Percentiles rank a stretch among this genome's conserved stretches.
Evolutionary conservation across 192 early-diverging fungal species (phyloP).

Genomic region (Geranomyces variabilis): DNA sequence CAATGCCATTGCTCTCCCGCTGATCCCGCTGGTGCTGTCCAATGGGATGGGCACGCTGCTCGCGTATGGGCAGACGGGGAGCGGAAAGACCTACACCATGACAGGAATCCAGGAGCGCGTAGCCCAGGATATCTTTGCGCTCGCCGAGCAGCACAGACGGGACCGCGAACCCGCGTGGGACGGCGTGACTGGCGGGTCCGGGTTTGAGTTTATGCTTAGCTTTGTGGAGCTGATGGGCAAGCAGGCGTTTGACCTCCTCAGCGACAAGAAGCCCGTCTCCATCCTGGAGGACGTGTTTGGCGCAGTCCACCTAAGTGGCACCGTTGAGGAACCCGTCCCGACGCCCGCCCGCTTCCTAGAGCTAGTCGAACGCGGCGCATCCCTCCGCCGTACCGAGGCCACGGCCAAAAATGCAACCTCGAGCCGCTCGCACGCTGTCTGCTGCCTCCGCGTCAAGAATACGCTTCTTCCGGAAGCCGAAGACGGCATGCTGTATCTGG

Average conservation of each 20-base stretch:
- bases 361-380: not conserved
- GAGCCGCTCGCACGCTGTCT: not conserved
- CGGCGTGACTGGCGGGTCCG: not conserved
- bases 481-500: slow-evolving; percentile 47
- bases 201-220: not conserved
- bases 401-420: not conserved
- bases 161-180: not conserved
- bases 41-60: not conserved
- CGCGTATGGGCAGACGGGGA: not conserved
- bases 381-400: not conserved
- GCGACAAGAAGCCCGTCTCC: not conserved
- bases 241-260: not conserved
- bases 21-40: not conserved
- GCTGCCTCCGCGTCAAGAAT: not conserved
- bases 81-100: not conserved
- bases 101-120: not conserved
- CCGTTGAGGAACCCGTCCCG: not conserved
- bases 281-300: not conserved
- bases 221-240: not conserved
- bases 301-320: not conserved
- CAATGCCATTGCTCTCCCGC: slow-evolving; percentile 1
- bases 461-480: slow-evolving; percentile 3
- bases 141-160: slow-evolving; percentile 32
- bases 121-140: not conserved
- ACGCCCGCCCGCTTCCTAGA: not conserved